These are phyloP conservation scores for Cenococcum geophilum DNA, from an alignment of 495 filamentous ascomycete species.

Conservation along the genomic window DNA sequence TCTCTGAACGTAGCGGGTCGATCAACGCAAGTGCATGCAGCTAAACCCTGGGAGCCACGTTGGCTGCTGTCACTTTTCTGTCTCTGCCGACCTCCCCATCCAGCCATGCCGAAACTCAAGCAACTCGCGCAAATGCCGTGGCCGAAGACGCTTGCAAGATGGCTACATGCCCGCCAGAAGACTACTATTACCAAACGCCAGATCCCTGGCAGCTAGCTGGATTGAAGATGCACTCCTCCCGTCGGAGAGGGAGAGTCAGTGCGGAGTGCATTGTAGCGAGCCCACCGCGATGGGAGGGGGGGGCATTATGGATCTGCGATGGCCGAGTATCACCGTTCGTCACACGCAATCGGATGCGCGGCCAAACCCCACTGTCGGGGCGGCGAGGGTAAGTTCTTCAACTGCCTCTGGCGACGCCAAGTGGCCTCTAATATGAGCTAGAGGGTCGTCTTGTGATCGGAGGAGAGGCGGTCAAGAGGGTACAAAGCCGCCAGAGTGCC, in stretches of 20 bases:
- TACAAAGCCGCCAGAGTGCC: too few species aligned
- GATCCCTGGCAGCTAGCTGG: too few species aligned
- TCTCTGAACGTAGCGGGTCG: slow-evolving; percentile 28
- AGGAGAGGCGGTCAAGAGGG: too few species aligned
- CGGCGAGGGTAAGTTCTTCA: too few species aligned
- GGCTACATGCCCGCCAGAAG: not conserved
- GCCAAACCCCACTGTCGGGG: not conserved
- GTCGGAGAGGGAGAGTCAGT: too few species aligned
- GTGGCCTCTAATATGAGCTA: too few species aligned
- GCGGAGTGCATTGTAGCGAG: too few species aligned
- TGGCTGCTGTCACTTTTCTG: slow-evolving; percentile 23
- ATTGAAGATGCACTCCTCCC: too few species aligned
- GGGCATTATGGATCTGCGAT: not conserved
- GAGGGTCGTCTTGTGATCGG: too few species aligned
- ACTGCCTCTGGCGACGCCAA: too few species aligned
- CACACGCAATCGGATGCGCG: not conserved
- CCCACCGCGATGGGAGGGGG: too few species aligned
- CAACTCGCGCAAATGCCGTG: not conserved
- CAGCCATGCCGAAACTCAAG: not conserved
- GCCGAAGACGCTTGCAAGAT: not conserved
- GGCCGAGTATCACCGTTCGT: not conserved
- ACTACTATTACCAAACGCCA: too few species aligned
- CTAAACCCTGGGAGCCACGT: slow-evolving; percentile 33
- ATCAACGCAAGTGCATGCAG: slow-evolving; percentile 30
- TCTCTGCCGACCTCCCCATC: slow-evolving; percentile 14